These are phyloP conservation scores for Zarea fungicola DNA, from an alignment of 2,329 filamentous ascomycete species.

Conservation along the genomic window DNA sequence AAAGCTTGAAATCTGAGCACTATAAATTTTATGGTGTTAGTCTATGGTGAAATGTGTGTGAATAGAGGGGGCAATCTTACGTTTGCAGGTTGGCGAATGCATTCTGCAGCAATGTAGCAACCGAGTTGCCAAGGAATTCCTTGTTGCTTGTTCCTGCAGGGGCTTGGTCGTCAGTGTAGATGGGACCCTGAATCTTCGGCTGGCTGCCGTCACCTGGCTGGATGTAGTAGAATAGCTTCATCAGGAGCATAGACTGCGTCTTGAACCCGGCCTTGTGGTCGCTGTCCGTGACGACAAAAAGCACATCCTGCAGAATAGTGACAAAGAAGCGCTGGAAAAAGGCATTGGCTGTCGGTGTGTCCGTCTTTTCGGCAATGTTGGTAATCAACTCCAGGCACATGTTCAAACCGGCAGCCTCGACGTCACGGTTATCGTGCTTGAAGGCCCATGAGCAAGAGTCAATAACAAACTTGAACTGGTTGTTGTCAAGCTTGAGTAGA, in stretches of 20 bases:
- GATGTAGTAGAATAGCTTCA: slow-evolving; percentile 96
- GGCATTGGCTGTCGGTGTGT: slow-evolving; percentile 76
- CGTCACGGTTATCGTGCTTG: slow-evolving; percentile 98
- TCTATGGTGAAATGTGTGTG: background rate
- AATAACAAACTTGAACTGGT: slow-evolving; percentile 98
- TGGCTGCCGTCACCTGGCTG: slow-evolving; percentile 61
- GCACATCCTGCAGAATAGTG: slow-evolving; percentile 91
- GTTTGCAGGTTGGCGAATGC: slow-evolving; percentile 90
- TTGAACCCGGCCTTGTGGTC: slow-evolving; percentile 99
- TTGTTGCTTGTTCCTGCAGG: slow-evolving; percentile 78
- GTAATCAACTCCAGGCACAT: slow-evolving; percentile 98
- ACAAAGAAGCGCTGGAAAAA: slow-evolving; percentile 99
- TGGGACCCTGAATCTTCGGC: slow-evolving; percentile 86
- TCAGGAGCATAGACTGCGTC: slow-evolving; percentile 88
- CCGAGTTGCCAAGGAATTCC: slow-evolving; percentile 85
- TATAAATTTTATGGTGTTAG: slow-evolving; percentile 39
- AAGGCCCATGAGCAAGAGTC: slow-evolving; percentile 99
- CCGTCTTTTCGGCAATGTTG: slow-evolving; percentile 93
- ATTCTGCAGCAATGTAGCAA: slow-evolving; percentile 75
- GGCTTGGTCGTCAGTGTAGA: slow-evolving; percentile 82
- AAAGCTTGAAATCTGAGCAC: slow-evolving; percentile 81
- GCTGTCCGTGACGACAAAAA: slow-evolving; percentile 95
- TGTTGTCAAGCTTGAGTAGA: slow-evolving; percentile 86
- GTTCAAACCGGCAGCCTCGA: slow-evolving; percentile 90
- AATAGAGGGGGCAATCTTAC: too few relatives aligned